Base-by-base conservation (phyloP, 1,284 basidiomycete genomes). In the Ganoderma leucocontextum region DNA sequence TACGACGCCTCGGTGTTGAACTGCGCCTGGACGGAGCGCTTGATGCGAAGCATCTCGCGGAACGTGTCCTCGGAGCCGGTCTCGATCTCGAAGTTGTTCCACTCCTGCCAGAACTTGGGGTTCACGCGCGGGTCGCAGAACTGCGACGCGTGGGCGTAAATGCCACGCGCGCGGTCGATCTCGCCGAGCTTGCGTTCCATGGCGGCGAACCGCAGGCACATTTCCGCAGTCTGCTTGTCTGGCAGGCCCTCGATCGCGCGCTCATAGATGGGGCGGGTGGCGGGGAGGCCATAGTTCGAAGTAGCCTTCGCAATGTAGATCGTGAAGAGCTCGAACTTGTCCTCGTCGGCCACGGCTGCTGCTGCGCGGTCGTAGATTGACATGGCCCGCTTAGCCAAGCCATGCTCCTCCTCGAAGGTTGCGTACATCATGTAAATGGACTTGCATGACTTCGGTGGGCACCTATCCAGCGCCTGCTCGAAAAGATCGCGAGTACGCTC, bases 51-150 rank as follows among this genome's bases (percentile, higher is more conserved):
- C 95, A 99, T 98, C 84, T 99, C 97, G 75, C 97, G 87, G 91
- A 99, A 99, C 0, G 97, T 99, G 78, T 99, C 97, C 80, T 99
- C 98, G 0, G 95, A 97, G 0, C 97, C 97, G 1, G 95, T 96
- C 80, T 98, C 96, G 80, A 99, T 95, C 83, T 99, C 97, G 83
- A 99, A 99, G 63, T 85, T 85, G 81, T 99, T 97, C 97, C 97
- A 99, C 80, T 97, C 95, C 60, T 87, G 83, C 97, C 98, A 99
- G 85, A 99, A 99, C 70, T 92, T 91, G 62, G 94, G 89, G 76
- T 94, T 87, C 71, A 93, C 89, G 42, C 97, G 89, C 22, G 97
- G 97, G 79, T 99, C 98, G 82, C 97, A 99, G 87, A 99, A 99
- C 78, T 99, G 98, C 38, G 94, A 95, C 0, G 97, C 97, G 78